Evolutionary conservation across 2,329 filamentous ascomycete species (phyloP), one percentile per base, ranked within the genome.

Genomic region (Talaromyces pinophilus): DNA sequence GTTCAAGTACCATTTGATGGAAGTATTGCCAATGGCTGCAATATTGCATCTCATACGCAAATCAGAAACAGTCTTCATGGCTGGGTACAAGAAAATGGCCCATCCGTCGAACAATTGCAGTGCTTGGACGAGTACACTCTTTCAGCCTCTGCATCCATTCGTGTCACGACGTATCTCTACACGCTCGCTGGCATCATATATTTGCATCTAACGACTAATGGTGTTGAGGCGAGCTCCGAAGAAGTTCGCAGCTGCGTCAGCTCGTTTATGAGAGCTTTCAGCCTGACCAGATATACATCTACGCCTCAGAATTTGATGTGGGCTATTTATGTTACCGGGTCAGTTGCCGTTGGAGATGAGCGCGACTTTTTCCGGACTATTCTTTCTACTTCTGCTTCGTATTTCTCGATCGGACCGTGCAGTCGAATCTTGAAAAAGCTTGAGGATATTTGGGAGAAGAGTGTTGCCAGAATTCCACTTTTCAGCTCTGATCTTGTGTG

Each of bases 351-450:
- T 61, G 59, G 40, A 48, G 59, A 48, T 48, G 59, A 61, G 40
- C 59, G 59, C 6, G 2, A 25, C 3, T 61, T 61, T 48, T 61
- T 61, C 40, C 59, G 40, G 22, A 46, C 38, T 48, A 8, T 48
- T 11, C 59, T 61, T 35, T 61, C 59, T 13, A 48, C 59, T 46
- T 61, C 59, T 61, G 59, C 59, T 48, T 48, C 59, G 19, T 46
- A 61, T 22, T 61, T 61, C n/a, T 61, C 59, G n/a, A 61, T 61
- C 40, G 59, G 40, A 17, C 25, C 40, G 5, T 61, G 59, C 59
- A 33, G 40, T 48, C 19, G 59, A 35, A 25, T 61, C 5, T 15
- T 61, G 59, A 61, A 7, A 61, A 61, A 48, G 40, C 59, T 61
- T 1, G 59, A 61, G 38, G 38, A 61, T 46, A 48, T 61, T 40